A percentile compares a stretch with the other conserved stretches of the same genome.
Conservation (phyloP, 495 filamentous ascomycete species). For the Trichoderma erinaceum region DNA sequence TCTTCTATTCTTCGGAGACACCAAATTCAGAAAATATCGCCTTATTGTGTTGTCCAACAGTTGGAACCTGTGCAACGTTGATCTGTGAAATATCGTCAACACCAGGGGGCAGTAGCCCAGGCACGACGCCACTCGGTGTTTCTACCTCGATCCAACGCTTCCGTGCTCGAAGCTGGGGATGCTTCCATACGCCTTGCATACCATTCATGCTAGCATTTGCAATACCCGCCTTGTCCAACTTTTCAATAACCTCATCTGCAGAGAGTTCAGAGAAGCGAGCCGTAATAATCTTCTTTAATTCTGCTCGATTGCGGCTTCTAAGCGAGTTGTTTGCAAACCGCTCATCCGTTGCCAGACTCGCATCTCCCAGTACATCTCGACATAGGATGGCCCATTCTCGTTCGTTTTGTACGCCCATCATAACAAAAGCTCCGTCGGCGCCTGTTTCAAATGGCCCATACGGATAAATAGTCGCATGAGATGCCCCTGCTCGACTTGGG, state of each 20-base stretch:
- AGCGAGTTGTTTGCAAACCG: conserved; percentile 35
- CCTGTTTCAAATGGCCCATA: conserved; percentile 48
- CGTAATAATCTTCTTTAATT: conserved; percentile 30
- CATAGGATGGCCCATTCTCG: conserved; percentile 48
- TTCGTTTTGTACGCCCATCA: conserved; percentile 51
- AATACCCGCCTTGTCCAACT: conserved; percentile 33
- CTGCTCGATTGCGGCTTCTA: conserved; percentile 31
- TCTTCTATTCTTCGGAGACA: conserved; percentile 8
- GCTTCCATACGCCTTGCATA: conserved; percentile 45
- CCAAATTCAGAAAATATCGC: conserved; percentile 35
- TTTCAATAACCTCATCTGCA: conserved; percentile 27
- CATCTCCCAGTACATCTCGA: conserved; percentile 24
- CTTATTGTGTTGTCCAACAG: conserved; percentile 39
- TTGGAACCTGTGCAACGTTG: conserved; percentile 31
- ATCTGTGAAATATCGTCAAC: conserved; percentile 8
- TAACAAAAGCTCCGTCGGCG: conserved; percentile 37
- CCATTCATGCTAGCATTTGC: conserved; percentile 48
- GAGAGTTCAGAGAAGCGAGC: conserved; percentile 28
- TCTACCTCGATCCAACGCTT: conserved; percentile 42
- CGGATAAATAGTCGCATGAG: conserved; percentile 47
- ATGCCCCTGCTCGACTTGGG: conserved; percentile 39
- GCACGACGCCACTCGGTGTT: conserved; percentile 35
- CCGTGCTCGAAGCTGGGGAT: conserved; percentile 41
- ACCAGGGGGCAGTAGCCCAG: conserved; percentile 38
- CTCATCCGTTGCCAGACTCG: conserved; percentile 28